A percentile compares a stretch with the other conserved stretches of the same genome.
Conservation (phyloP, 164 flowering plant species). For the Dillenia suffruticosa region DNA sequence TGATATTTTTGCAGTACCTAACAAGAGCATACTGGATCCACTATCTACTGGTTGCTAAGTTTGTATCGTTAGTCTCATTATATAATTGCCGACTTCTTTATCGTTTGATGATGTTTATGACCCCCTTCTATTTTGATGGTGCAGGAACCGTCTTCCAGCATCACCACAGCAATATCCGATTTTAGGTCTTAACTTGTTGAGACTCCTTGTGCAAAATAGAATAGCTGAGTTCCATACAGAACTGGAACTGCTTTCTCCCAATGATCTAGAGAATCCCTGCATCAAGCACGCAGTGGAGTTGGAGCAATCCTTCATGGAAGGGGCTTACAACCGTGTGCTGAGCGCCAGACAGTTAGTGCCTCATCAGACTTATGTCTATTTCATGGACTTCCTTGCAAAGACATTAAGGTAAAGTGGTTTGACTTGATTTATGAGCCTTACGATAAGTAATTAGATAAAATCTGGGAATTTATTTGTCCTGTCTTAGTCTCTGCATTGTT, state of each 20-base stretch:
- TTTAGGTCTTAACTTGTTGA: conserved; percentile 84
- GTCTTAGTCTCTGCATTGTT: no score
- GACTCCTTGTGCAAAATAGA: conserved; percentile 91
- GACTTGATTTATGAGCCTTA: not conserved
- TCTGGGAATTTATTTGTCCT: no score
- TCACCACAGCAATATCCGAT: conserved; percentile 80
- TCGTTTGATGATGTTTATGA: not conserved
- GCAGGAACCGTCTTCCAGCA: conserved; percentile 62
- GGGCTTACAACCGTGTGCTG: conserved; percentile 85
- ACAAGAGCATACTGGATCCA: no score
- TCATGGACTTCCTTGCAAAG: conserved; percentile 82
- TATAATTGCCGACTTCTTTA: no score
- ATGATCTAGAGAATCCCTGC: conserved; percentile 78
- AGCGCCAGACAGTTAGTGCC: conserved; percentile 79
- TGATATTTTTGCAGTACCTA: no score
- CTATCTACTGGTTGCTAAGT: no score
- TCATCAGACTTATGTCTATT: conserved; percentile 70
- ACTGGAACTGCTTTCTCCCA: conserved; percentile 67
- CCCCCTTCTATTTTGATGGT: conserved; percentile 19
- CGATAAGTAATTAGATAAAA: no score
- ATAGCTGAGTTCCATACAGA: conserved; percentile 95
- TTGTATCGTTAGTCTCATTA: no score
- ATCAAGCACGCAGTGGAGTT: conserved; percentile 87
- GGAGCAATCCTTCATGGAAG: conserved; percentile 97
- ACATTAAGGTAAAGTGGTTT: conserved; percentile 59